phyloP scores from a whole-genome alignment of 148 eudicot genomes.

The Rhododendron williamsianum region DNA sequence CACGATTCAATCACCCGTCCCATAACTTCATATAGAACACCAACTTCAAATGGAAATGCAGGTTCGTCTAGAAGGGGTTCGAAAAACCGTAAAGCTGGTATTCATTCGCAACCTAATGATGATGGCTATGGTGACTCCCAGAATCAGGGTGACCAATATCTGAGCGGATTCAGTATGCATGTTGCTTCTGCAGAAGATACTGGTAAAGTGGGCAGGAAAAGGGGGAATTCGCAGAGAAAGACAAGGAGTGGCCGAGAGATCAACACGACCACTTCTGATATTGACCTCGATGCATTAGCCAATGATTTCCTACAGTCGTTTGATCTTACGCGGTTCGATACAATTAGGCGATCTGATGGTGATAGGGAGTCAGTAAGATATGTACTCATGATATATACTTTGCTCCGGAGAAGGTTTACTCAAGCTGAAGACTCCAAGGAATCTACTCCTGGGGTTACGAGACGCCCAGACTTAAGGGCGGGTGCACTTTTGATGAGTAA shows the following conservation, averaged over 20 bases:
- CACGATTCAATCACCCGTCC: conserved; percentile 52
- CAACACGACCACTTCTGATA: conserved; percentile 16
- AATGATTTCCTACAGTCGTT: conserved; percentile 27
- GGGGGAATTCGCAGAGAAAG: conserved; percentile 27
- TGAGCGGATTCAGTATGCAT: conserved; percentile 17
- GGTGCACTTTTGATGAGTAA: conserved; percentile 52
- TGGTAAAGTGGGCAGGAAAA: conserved; percentile 17
- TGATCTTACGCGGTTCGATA: conserved; percentile 38
- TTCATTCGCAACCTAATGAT: conserved; percentile 13
- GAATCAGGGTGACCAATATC: conserved; percentile 24
- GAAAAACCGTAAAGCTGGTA: conserved; percentile 3
- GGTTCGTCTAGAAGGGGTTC: conserved; percentile 35
- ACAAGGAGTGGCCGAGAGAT: conserved; percentile 18
- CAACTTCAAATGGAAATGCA: conserved; percentile 38
- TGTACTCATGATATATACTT: conserved; percentile 50
- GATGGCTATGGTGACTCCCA: conserved; percentile 34
- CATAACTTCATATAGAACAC: conserved; percentile 67
- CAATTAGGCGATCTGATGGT: conserved; percentile 43
- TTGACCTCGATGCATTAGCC: conserved; percentile 27
- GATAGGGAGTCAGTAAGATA: conserved; percentile 44
- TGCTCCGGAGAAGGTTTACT: conserved; percentile 56
- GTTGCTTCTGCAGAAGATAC: conserved; percentile 16
- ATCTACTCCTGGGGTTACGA: conserved; percentile 32
- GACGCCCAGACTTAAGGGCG: conserved; percentile 62
- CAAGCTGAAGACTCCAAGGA: conserved; percentile 71